These are phyloP conservation scores for Aspergillus aculeatinus DNA, from an alignment of 2,329 filamentous ascomycete species.

Conservation along the genomic window DNA sequence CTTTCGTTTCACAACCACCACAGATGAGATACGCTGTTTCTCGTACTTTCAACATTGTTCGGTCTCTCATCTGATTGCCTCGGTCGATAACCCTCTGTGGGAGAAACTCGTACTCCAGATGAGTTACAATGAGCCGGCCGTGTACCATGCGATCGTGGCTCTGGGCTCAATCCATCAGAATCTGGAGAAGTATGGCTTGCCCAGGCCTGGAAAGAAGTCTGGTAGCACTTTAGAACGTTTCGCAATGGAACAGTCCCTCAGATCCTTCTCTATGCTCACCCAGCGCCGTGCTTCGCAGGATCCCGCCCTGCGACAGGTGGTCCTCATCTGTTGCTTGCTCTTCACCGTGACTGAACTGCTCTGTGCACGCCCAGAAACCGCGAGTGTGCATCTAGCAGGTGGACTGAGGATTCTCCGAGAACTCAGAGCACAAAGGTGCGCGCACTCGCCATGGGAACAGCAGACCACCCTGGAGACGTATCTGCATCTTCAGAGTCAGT, in stretches of 20 bases:
- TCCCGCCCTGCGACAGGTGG: conserved; percentile 4
- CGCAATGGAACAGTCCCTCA: conserved; percentile 4
- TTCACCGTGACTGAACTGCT: neutral
- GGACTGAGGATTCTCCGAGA: neutral
- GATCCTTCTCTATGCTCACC: conserved; percentile 4
- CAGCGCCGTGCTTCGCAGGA: conserved; percentile 8
- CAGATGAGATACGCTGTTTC: conserved; percentile 22
- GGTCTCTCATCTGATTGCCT: conserved; percentile 13
- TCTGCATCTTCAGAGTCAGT: neutral
- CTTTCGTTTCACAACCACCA: conserved; percentile 8
- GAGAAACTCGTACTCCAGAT: neutral
- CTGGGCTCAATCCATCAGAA: conserved; percentile 9
- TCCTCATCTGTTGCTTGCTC: conserved; percentile 11
- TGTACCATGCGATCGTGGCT: conserved; percentile 11
- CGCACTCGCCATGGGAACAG: neutral
- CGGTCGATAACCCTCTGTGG: conserved; percentile 16
- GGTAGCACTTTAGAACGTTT: conserved; percentile 6
- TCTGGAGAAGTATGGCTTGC: neutral
- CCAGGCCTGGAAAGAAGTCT: neutral
- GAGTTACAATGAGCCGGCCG: conserved; percentile 9
- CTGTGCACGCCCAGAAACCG: neutral
- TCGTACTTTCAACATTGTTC: conserved; percentile 18
- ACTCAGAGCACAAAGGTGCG: neutral
- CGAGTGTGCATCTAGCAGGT: neutral
- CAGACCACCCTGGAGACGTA: neutral